phyloP scores from a whole-genome alignment of 2,329 filamentous ascomycete species.

The Fusarium begoniae region DNA sequence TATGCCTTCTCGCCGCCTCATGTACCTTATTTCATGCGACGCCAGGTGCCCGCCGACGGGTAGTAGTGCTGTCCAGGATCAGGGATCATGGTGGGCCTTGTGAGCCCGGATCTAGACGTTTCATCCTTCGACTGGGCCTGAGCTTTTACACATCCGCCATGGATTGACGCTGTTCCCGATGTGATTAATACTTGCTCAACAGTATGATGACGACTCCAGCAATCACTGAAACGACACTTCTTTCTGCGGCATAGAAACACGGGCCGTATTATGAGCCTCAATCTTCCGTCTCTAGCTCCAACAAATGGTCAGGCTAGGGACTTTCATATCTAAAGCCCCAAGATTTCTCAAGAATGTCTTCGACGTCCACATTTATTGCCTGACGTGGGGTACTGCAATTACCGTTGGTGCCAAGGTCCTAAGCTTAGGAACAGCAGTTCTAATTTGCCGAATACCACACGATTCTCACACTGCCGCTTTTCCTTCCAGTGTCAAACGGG shows the following conservation, averaged over 20 bases:
- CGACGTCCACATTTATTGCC: constrained; percentile 15
- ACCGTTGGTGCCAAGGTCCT: constrained; percentile 11
- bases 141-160: constrained; percentile 4
- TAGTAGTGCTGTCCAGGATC: constrained; percentile 26
- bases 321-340: background rate
- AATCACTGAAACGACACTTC: constrained; percentile 9
- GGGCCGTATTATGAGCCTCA: constrained; percentile 5
- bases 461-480: background rate
- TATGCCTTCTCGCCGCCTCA: constrained; percentile 8
- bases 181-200: background rate
- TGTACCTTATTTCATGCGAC: constrained; percentile 19
- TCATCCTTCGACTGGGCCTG: constrained; percentile 37
- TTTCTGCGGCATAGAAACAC: constrained; percentile 5
- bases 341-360: background rate
- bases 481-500: background rate
- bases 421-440: background rate
- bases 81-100: constrained; percentile 22
- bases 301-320: background rate
- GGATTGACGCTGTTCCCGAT: constrained; percentile 25
- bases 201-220: constrained; percentile 11
- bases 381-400: constrained; percentile 31
- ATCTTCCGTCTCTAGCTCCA: background rate
- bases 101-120: constrained; percentile 37
- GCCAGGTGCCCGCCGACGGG: background rate
- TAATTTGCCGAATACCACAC: background rate